Percentiles rank a stretch among this genome's conserved stretches.
Conservation (phyloP, 805 yeast species). For the Barnettozyma siamensis region DNA sequence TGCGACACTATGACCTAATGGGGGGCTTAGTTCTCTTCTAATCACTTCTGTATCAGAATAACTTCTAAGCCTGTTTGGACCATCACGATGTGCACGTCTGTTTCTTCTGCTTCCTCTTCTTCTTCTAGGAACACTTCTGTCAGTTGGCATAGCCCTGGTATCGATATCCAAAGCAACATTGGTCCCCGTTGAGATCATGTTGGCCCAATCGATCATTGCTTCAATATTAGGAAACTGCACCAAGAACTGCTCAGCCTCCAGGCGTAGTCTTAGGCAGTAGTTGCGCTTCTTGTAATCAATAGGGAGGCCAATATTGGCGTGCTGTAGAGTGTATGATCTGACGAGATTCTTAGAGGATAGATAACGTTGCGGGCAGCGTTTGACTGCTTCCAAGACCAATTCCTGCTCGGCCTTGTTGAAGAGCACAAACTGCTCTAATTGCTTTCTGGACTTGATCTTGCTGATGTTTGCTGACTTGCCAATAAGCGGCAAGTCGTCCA, state of each 20-base stretch:
- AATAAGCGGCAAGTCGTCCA: conserved; percentile 30
- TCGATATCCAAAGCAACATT: conserved; percentile 75
- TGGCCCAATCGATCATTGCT: conserved; percentile 75
- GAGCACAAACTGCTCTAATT: conserved; percentile 1
- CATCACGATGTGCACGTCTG: background rate
- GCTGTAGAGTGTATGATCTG: conserved; percentile 76
- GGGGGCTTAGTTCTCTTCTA: conserved; percentile 23
- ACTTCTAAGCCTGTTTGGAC: conserved; percentile 21
- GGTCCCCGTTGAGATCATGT: conserved; percentile 64
- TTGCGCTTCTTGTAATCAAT: conserved; percentile 71
- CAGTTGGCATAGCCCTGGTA: conserved; percentile 65
- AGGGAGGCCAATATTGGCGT: conserved; percentile 80
- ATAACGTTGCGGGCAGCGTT: conserved; percentile 12
- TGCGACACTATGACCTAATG: conserved; percentile 9
- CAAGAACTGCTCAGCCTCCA: conserved; percentile 79
- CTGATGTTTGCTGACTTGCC: conserved; percentile 22
- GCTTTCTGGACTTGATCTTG: conserved; percentile 7
- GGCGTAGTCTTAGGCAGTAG: conserved; percentile 65
- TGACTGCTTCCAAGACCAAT: conserved; percentile 16
- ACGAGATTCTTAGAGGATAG: conserved; percentile 29
- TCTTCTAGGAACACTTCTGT: conserved; percentile 76
- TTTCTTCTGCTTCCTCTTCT: conserved; percentile 40
- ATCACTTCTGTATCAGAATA: conserved; percentile 24
- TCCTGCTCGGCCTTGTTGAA: conserved; percentile 25
- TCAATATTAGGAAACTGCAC: conserved; percentile 56